phyloP scores from a whole-genome alignment of 352 stramenopile genomes.

The Heterotrichella gracilis region DNA sequence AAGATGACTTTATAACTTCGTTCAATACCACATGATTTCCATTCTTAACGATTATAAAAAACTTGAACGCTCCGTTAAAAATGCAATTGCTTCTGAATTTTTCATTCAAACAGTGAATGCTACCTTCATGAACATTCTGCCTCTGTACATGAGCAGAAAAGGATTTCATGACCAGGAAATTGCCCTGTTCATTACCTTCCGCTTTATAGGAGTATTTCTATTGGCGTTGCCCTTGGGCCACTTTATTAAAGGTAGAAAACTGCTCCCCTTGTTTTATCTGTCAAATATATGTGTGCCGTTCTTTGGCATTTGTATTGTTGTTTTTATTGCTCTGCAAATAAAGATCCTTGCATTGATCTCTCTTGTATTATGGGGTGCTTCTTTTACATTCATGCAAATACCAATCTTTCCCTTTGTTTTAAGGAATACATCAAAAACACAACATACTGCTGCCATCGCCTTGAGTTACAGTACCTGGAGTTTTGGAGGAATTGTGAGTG shows the following conservation, averaged over 20 bases:
- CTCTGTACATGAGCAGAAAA: neutral
- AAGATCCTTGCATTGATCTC: neutral
- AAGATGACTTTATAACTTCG: too few species aligned
- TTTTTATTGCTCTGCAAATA: neutral
- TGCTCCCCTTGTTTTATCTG: neutral
- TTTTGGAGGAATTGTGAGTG: neutral
- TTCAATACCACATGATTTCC: too few species aligned
- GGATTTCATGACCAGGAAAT: neutral
- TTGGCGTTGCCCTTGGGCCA: neutral
- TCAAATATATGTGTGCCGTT: neutral
- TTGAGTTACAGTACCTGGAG: constrained; percentile 1
- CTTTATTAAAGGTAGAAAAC: neutral
- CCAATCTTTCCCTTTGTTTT: neutral
- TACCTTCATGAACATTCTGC: constrained; percentile 4
- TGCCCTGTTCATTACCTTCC: neutral
- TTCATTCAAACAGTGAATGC: constrained; percentile 1
- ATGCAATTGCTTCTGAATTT: neutral
- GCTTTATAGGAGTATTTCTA: neutral
- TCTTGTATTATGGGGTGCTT: neutral
- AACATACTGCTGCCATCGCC: neutral
- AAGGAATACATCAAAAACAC: neutral
- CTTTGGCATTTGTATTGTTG: neutral
- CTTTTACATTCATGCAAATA: neutral
- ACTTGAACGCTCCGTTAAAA: neutral
- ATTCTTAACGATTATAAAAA: constrained; percentile 2